Percentiles rank a stretch among this genome's conserved stretches.
These are phyloP conservation scores for Trametes hirsuta DNA, from an alignment of 1,284 basidiomycete species.

Conservation along the genomic window DNA sequence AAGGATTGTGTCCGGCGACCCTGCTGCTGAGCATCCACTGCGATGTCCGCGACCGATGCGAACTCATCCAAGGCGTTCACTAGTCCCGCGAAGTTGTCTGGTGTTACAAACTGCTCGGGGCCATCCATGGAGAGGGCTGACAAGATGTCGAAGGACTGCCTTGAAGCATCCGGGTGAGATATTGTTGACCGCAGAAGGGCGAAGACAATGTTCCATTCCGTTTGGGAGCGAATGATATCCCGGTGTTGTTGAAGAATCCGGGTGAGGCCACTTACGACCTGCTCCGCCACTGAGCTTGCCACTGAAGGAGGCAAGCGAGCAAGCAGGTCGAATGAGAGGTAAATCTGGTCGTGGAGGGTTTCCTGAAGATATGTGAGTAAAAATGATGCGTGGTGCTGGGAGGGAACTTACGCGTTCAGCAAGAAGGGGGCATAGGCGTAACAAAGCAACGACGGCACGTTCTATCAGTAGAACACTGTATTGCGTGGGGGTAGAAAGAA, in stretches of 20 bases:
- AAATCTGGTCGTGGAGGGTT: conserved; percentile 85
- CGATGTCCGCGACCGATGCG: conserved; percentile 70
- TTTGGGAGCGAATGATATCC: conserved; percentile 82
- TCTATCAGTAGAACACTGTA: conserved; percentile 93
- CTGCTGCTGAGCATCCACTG: conserved; percentile 60
- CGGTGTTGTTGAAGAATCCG: conserved; percentile 78
- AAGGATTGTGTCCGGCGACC: conserved; percentile 56
- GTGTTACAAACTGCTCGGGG: conserved; percentile 59
- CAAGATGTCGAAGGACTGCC: conserved; percentile 81
- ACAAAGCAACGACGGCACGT: conserved; percentile 90
- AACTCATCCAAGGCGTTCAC: conserved; percentile 88
- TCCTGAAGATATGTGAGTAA: conserved; percentile 14
- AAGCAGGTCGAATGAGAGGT: conserved; percentile 90
- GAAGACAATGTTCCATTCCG: conserved; percentile 95
- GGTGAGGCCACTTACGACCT: conserved; percentile 85
- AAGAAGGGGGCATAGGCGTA: conserved; percentile 80
- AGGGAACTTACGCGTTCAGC: conserved; percentile 65
- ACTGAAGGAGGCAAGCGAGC: conserved; percentile 78
- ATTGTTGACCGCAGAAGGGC: conserved; percentile 88
- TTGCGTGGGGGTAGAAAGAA: conserved; percentile 77
- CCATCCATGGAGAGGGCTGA: conserved; percentile 63
- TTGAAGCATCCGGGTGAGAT: conserved; percentile 86
- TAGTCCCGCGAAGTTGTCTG: conserved; percentile 84
- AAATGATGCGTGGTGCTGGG: neutral
- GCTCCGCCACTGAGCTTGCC: conserved; percentile 87